phyloP scores from a whole-genome alignment of 352 stramenopile genomes.

The Pythium rhizo-oryzae region DNA sequence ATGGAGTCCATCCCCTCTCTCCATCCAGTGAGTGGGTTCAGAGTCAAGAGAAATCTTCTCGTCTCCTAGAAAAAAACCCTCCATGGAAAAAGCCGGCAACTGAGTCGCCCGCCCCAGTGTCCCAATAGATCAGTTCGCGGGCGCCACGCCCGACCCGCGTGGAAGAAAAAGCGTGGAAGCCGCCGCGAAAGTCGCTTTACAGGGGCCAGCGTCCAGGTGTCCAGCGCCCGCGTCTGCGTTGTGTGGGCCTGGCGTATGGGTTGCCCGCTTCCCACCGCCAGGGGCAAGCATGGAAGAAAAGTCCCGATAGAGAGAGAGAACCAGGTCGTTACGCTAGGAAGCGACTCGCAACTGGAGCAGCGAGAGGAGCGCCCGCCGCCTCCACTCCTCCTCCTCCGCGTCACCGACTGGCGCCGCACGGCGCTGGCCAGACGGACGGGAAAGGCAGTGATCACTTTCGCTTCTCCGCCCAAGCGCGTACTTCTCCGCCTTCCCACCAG shows the following conservation, averaged over 20 bases:
- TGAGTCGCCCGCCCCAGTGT: not conserved
- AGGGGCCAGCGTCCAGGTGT: not conserved
- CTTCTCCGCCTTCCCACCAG: not conserved
- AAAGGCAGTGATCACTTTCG: not conserved
- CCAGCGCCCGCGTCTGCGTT: not conserved
- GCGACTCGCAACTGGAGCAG: too few relatives aligned
- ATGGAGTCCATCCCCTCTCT: too few relatives aligned
- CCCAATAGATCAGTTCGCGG: not conserved
- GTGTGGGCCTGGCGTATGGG: not conserved
- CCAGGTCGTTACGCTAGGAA: too few relatives aligned
- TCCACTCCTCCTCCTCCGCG: too few relatives aligned
- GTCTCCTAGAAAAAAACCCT: not conserved
- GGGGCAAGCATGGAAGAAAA: too few relatives aligned
- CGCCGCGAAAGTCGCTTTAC: not conserved
- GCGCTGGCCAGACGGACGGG: not conserved
- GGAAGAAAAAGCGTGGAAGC: conserved; percentile 3
- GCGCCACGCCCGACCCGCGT: not conserved
- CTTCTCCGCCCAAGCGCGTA: not conserved
- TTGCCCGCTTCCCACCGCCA: not conserved
- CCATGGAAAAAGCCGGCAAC: not conserved
- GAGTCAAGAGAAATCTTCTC: not conserved
- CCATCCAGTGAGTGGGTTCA: too few relatives aligned
- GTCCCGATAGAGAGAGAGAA: too few relatives aligned
- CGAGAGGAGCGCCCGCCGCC: too few relatives aligned
- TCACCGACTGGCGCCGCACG: not conserved